Evolutionary conservation across 2,329 filamentous ascomycete species (phyloP), one percentile per base, ranked within the genome.

Genomic region (Mycosphaerella sp.): DNA sequence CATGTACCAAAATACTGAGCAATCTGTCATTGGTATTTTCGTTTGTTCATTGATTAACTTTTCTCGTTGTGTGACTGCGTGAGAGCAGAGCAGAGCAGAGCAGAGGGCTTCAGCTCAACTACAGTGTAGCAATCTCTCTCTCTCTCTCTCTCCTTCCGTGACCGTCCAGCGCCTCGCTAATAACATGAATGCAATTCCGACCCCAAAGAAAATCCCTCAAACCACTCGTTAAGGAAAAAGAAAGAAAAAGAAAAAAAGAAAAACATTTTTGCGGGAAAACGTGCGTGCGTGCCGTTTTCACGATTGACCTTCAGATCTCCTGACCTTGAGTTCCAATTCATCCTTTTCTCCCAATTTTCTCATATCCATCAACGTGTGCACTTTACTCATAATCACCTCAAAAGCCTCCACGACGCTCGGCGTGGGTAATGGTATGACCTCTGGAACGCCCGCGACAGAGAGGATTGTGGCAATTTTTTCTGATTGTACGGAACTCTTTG

Each of bases 321-420:
- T 80, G 63, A 72, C 69, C 64, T 79, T 80, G 62, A 88, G 79
- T 70, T 91, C 87, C 10, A 76, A 80, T 58, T 89, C 84, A 29
- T 91, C 74, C 73, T 89, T 90, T 69, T 92, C 88, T 14, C 80
- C 77, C 34, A 86, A 72, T 73, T 91, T 92, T 56, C 85, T 77
- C 56, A 85, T 76, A 60, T 82, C 78, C 75, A 82, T 78, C 26
- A 93, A 73, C 36, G 77, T 74, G 51, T 83, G 80, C 39, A 93
- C 85, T 44, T 81, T 80, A n/a, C 71, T 73, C 52, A 91, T 79
- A 2, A 93, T 76, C 58, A 76, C 73, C 70, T 92, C 88, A 64
- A 87, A 92, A 57, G 83, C 79, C 47, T 81, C 79, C 4, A 85
- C 84, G 0, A 89, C 86, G 6, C 78, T 76, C n/a, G 78, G 78